Base-by-base conservation (phyloP, 139 green algal species). In the Volvox reticuliferus region DNA sequence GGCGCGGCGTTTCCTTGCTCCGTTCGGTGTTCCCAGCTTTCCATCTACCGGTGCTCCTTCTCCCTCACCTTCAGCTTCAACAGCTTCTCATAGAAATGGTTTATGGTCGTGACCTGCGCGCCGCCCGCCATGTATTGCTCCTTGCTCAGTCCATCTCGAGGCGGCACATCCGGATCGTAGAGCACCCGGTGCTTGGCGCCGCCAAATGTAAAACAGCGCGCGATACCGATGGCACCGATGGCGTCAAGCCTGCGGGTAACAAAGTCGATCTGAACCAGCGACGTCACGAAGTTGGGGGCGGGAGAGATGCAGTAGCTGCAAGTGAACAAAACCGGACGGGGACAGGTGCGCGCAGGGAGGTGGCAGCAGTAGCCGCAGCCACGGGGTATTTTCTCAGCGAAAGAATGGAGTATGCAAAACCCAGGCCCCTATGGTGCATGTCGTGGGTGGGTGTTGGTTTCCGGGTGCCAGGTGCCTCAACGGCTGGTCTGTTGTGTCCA, bases 81-180 rank as follows among this genome's bases (percentile, higher is more conserved):
- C 79, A 98, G 91, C 93, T 98, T 98, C 87, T 98, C 96, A 82
- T 97, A 90, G 67, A 98, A 98, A 87, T 98, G 96, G 84, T 97
- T 97, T 71, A 98, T 94, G 28, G 95, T 97, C 33, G 96, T 98
- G 63, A 92, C 65, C 82, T 95, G 69, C 21, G 62, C 32, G 73
- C 89, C 55, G 12, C 82, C 62, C 67, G 91, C n/a, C 62, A 92
- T 95, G 94, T 98, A 98, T 65, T 92, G 37, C 91, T 95, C 86
- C 80, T 94, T 95, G 26, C 88, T 97, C 19, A 97, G 89, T 0
- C 87, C 44, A 13, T 88, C 28, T 0, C 94, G 89, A 0, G 95
- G 93, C n/a, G 87, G 87, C 19, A 96, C 84, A 0, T 65, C 26
- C 0, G 96, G 96, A 88, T 98, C 95, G 37, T 98, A 82, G 85